These are phyloP conservation scores for Eleusine indica DNA, from an alignment of 176 grass and related monocot genomes.

Conservation along the genomic window DNA sequence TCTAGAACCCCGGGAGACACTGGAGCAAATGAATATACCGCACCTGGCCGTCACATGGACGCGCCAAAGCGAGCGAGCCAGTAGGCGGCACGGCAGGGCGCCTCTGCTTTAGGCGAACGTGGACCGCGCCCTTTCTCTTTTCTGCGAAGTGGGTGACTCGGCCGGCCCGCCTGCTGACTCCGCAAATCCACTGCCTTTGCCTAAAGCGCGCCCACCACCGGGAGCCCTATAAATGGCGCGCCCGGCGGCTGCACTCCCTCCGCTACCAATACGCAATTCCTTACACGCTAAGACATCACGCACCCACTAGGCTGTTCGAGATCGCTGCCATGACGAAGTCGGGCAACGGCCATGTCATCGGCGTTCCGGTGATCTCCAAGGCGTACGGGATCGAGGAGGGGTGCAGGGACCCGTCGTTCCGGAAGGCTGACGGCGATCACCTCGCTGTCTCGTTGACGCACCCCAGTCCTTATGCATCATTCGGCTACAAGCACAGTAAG, in stretches of 20 bases:
- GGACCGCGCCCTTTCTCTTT: constrained; percentile 34
- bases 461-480: constrained; percentile 47
- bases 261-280: constrained; percentile 47
- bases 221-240: constrained; percentile 33
- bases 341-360: constrained; percentile 51
- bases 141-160: constrained; percentile 55
- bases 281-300: constrained; percentile 41
- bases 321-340: constrained; percentile 37
- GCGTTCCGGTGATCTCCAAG: constrained; percentile 56
- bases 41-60: constrained; percentile 49
- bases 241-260: constrained; percentile 31
- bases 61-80: not conserved
- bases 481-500: constrained; percentile 60
- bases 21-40: constrained; percentile 38
- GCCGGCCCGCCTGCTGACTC: constrained; percentile 54
- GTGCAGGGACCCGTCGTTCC: constrained; percentile 16
- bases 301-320: too few relatives aligned
- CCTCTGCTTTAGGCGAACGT: constrained; percentile 49
- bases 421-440: constrained; percentile 42
- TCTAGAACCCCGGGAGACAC: constrained; percentile 34
- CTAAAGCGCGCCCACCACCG: constrained; percentile 31
- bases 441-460: constrained; percentile 50
- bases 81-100: not conserved
- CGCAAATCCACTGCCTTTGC: constrained; percentile 49
- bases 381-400: constrained; percentile 58